phyloP scores from a whole-genome alignment of 441 rosid species.

The Daphne laureola region DNA sequence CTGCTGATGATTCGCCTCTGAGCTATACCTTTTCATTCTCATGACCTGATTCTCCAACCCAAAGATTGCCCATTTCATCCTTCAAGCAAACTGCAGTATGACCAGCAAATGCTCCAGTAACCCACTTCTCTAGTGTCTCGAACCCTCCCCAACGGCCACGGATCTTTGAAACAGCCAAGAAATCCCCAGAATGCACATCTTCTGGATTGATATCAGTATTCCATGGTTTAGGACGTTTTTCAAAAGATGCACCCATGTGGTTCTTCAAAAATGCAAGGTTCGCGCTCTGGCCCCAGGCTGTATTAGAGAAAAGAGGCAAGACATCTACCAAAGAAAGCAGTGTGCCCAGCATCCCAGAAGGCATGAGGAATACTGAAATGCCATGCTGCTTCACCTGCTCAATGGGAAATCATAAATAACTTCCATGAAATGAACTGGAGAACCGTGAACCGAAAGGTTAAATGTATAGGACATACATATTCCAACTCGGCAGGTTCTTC shows the following conservation, averaged over 20 bases:
- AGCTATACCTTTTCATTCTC: constrained; percentile 80
- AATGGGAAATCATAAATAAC: constrained; percentile 10
- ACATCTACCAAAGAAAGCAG: constrained; percentile 70
- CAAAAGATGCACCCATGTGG: constrained; percentile 89
- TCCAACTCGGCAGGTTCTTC: constrained; percentile 83
- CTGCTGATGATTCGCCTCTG: no score
- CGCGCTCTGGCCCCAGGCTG: constrained; percentile 80
- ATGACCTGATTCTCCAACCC: constrained; percentile 99
- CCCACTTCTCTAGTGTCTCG: constrained; percentile 98
- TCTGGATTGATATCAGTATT: constrained; percentile 41
- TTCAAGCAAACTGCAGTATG: constrained; percentile 96
- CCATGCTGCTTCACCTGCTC: constrained; percentile 84
- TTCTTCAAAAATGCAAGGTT: constrained; percentile 69
- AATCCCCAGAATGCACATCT: constrained; percentile 82
- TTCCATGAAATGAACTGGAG: constrained; percentile 2
- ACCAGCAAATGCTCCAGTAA: constrained; percentile 97
- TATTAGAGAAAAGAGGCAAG: constrained; percentile 79
- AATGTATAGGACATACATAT: constrained; percentile 40
- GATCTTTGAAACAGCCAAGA: constrained; percentile 86
- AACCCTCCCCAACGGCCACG: constrained; percentile 98
- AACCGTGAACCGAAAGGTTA: constrained; percentile 2
- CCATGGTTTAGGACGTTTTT: constrained; percentile 80
- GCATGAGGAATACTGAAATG: constrained; percentile 90
- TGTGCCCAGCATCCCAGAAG: constrained; percentile 88
- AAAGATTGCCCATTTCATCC: constrained; percentile 78